Evolutionary conservation across 179 eudicot species (phyloP).

Genomic region (Heliamphora pulchella): DNA sequence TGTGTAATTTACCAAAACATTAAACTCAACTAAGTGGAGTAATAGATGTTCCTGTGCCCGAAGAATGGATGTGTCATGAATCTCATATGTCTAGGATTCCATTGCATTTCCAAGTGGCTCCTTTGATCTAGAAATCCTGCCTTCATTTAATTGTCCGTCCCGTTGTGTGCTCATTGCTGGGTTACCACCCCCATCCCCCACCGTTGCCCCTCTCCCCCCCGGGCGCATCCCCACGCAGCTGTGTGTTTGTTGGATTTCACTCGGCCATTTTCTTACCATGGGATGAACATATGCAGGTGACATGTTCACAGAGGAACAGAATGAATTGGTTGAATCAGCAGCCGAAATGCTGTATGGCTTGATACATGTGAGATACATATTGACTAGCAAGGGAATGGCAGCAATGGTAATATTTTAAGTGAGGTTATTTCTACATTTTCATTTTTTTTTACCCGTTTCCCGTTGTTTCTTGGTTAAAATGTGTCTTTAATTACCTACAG

Average conservation of each 20-base stretch:
- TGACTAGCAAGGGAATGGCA: constrained; percentile 66
- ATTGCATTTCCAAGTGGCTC: not conserved
- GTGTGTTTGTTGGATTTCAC: not conserved
- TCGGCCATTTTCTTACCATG: not conserved
- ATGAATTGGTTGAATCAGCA: constrained; percentile 65
- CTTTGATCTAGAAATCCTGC: not conserved
- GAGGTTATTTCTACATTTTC: constrained; percentile 8
- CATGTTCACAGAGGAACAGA: constrained; percentile 61
- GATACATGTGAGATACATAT: constrained; percentile 66
- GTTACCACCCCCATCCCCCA: not conserved
- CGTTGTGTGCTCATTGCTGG: not conserved
- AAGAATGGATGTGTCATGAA: not conserved
- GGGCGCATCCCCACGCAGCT: too few species aligned
- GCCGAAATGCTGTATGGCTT: constrained; percentile 71
- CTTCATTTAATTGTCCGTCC: not conserved
- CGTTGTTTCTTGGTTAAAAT: not conserved
- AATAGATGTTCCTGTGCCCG: not conserved
- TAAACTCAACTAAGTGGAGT: not conserved
- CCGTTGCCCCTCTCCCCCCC: not conserved
- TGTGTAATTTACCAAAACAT: not conserved
- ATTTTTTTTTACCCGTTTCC: not conserved
- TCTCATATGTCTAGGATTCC: not conserved
- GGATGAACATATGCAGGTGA: constrained; percentile 29
- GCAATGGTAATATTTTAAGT: constrained; percentile 43
- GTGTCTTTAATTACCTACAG: constrained; percentile 10